These are phyloP conservation scores for Camellia granthamiana DNA, from an alignment of 148 eudicot genomes.

Conservation along the genomic window DNA sequence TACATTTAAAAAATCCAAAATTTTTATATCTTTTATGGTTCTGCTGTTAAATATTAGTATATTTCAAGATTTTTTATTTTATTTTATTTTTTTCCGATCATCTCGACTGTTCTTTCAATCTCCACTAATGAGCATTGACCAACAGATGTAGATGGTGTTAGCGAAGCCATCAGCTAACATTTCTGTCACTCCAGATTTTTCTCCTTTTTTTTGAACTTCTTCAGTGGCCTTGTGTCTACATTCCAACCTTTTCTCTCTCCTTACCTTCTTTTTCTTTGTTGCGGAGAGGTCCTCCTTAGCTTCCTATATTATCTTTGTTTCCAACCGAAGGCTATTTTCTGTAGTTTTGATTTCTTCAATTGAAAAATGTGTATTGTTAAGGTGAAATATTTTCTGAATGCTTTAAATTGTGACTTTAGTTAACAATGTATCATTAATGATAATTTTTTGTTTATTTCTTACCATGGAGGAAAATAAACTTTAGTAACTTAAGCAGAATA, in stretches of 20 bases:
- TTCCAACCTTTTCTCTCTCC: background rate
- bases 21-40: background rate
- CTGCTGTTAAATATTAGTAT: background rate
- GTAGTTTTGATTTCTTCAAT: background rate
- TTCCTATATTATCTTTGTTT: background rate
- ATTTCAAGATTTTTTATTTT: no score
- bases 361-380: background rate
- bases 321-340: background rate
- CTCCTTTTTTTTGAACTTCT: background rate
- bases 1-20: background rate
- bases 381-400: background rate
- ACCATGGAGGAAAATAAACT: conserved; percentile 1
- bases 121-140: background rate
- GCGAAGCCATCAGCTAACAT: background rate
- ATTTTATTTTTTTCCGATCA: background rate
- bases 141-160: background rate
- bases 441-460: background rate
- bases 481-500: conserved; percentile 3
- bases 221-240: background rate
- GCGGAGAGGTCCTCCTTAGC: background rate
- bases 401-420: background rate
- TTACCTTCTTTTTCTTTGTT: background rate
- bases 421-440: background rate
- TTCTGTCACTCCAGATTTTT: background rate
- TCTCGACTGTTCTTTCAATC: background rate